Percentiles rank a stretch among this genome's conserved stretches.
Evolutionary conservation across 1,284 basidiomycete genomes (phyloP).

Genomic region (Somion occarium): DNA sequence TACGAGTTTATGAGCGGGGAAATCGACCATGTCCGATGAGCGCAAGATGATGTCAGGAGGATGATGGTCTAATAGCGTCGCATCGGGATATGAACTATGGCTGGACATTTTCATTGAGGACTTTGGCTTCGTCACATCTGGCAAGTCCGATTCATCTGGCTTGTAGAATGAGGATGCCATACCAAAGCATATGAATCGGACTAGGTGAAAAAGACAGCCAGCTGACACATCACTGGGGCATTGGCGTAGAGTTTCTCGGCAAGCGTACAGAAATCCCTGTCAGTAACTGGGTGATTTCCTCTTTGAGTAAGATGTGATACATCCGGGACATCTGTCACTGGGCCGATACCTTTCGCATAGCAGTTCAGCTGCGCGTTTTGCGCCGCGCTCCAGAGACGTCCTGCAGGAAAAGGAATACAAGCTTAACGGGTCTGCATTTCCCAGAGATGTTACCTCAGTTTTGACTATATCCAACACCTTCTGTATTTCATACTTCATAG

Average conservation of each 20-base stretch:
- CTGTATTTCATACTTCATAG: conserved; percentile 35
- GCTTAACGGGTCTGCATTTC: conserved; percentile 27
- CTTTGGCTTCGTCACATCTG: not conserved
- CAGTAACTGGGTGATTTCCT: not conserved
- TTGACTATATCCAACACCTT: conserved; percentile 12
- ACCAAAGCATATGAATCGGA: not conserved
- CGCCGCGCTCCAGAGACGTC: conserved; percentile 17
- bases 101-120: not conserved
- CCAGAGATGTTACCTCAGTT: conserved; percentile 18
- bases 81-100: not conserved
- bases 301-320: not conserved
- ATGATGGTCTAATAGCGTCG: not conserved
- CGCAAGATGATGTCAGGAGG: not conserved
- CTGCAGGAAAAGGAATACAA: conserved; percentile 32
- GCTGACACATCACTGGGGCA: not conserved
- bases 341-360: not conserved
- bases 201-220: not conserved
- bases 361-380: conserved; percentile 1
- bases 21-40: conserved; percentile 2
- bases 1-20: not conserved
- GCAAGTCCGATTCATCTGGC: not conserved
- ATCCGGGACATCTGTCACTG: not conserved
- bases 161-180: not conserved
- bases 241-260: not conserved
- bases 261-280: not conserved